Percentiles rank a stretch among this genome's conserved stretches.
phyloP scores from a whole-genome alignment of 176 grass and related monocot species.

The Raddia guianensis region DNA sequence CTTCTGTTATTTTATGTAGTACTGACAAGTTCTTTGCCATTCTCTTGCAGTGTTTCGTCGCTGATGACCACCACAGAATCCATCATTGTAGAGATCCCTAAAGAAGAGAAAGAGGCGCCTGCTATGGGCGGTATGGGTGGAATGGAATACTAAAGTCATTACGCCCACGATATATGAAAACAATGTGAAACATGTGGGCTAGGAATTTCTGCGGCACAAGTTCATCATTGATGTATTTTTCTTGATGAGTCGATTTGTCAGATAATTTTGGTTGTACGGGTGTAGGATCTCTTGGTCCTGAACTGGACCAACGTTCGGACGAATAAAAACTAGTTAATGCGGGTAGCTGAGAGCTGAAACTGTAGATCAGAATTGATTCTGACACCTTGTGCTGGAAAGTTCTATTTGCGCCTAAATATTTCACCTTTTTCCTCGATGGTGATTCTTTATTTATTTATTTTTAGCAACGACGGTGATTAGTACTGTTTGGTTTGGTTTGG shows the following conservation, averaged over 20 bases:
- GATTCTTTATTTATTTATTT: no score
- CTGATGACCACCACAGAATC: conserved; percentile 96
- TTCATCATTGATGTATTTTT: conserved; percentile 49
- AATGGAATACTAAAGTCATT: conserved; percentile 79
- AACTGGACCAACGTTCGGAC: conserved; percentile 22
- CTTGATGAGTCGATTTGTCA: conserved; percentile 40
- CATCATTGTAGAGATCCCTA: conserved; percentile 83
- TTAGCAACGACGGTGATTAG: no score
- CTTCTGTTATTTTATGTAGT: neutral
- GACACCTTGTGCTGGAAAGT: conserved; percentile 27
- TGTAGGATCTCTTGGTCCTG: conserved; percentile 21
- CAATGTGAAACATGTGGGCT: conserved; percentile 36
- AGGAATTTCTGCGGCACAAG: conserved; percentile 45
- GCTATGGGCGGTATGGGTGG: conserved; percentile 84
- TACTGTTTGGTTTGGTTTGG: no score
- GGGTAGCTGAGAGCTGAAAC: conserved; percentile 22
- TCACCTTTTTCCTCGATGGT: neutral
- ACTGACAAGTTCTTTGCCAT: neutral
- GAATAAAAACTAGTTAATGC: conserved; percentile 10
- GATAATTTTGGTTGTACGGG: conserved; percentile 50
- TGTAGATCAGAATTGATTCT: conserved; percentile 34
- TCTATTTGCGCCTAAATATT: neutral
- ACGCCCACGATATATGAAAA: conserved; percentile 22
- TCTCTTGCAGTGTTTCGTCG: conserved; percentile 73
- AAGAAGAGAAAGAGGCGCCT: conserved; percentile 74